Evolutionary conservation across 306 rosid genomes (phyloP).

Genomic region (Lablab purpureus): DNA sequence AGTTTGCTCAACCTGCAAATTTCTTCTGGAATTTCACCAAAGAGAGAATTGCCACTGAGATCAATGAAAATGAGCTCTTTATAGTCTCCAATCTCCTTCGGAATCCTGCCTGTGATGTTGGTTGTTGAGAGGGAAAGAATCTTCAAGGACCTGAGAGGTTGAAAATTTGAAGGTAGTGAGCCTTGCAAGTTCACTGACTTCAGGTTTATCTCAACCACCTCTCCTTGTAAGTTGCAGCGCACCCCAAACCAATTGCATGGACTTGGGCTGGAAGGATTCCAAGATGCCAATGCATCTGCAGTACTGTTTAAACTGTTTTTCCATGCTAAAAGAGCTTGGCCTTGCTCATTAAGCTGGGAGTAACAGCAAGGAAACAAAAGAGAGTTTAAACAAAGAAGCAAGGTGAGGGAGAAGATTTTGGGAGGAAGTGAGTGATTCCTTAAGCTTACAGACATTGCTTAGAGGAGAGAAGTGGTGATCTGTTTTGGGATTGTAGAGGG

Average conservation of each 20-base stretch:
- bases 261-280: conserved; percentile 61
- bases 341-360: conserved; percentile 79
- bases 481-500: conserved; percentile 77
- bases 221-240: conserved; percentile 64
- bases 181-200: conserved; percentile 70
- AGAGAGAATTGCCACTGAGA: conserved; percentile 69
- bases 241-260: conserved; percentile 93
- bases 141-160: conserved; percentile 63
- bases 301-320: conserved; percentile 66
- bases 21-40: conserved; percentile 74
- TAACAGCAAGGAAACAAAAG: conserved; percentile 61
- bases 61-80: conserved; percentile 62
- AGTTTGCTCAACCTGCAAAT: conserved; percentile 73
- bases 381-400: conserved; percentile 55
- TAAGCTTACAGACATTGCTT: conserved; percentile 71
- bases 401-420: conserved; percentile 56
- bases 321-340: conserved; percentile 83
- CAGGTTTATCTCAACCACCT: conserved; percentile 67
- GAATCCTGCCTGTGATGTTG: conserved; percentile 74
- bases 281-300: conserved; percentile 59
- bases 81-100: conserved; percentile 70
- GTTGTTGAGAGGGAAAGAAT: conserved; percentile 61
- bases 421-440: conserved; percentile 57
- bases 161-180: conserved; percentile 76
- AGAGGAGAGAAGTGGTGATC: conserved; percentile 58